phyloP scores from a whole-genome alignment of 2,329 filamentous ascomycete genomes.

The Ceratocystis cacaofunesta region DNA sequence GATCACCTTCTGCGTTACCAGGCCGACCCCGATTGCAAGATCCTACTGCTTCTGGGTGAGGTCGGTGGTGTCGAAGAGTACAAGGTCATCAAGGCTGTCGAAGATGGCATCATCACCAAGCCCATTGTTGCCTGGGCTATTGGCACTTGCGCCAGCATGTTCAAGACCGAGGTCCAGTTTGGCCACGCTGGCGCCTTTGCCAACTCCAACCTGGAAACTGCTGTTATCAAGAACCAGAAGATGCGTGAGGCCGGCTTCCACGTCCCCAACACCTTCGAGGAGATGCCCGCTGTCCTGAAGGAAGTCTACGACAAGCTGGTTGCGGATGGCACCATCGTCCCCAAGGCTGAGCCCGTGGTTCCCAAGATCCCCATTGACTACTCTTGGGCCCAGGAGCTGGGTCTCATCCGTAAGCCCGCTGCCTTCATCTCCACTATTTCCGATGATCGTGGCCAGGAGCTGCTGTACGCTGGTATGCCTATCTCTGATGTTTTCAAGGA shows the following conservation, averaged over 20 bases:
- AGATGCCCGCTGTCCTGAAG: constrained; percentile 64
- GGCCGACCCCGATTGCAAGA: constrained; percentile 94
- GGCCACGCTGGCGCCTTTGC: constrained; percentile 96
- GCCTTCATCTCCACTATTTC: constrained; percentile 99
- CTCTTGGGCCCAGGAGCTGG: constrained; percentile 98
- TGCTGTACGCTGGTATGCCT: constrained; percentile 96
- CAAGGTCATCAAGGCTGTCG: constrained; percentile 96
- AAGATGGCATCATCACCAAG: constrained; percentile 90
- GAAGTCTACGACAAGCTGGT: constrained; percentile 81
- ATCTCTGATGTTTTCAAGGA: constrained; percentile 99
- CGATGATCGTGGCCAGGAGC: constrained; percentile 97
- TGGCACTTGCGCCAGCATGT: constrained; percentile 97
- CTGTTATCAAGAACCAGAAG: constrained; percentile 86
- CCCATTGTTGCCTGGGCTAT: constrained; percentile 99
- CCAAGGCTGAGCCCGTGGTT: constrained; percentile 74
- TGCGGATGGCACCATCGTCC: constrained; percentile 68
- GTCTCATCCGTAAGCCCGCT: constrained; percentile 97
- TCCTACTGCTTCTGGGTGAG: constrained; percentile 87
- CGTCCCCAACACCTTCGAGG: constrained; percentile 94
- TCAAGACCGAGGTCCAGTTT: constrained; percentile 99
- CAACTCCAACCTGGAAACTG: constrained; percentile 98
- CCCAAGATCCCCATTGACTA: constrained; percentile 99
- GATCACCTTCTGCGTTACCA: constrained; percentile 96
- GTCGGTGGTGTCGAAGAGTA: constrained; percentile 99
- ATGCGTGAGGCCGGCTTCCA: constrained; percentile 92